A percentile compares a stretch with the other conserved stretches of the same genome.
Conservation (phyloP, 352 stramenopile species). For the Globisporangium camurandrum region DNA sequence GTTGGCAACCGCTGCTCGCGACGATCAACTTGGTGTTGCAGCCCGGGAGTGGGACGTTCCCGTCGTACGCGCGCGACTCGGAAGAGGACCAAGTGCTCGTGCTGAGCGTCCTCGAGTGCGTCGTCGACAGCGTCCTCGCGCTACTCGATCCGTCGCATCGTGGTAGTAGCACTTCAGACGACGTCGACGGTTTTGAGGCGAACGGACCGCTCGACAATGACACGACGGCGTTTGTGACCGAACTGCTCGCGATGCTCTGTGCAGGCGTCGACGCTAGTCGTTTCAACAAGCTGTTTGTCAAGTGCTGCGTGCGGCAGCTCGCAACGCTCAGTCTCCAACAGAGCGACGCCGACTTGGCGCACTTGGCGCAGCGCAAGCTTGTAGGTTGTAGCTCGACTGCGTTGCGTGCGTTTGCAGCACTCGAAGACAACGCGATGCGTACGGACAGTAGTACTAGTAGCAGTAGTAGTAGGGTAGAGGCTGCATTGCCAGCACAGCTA, state of each 20-base stretch:
- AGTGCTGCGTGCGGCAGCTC: slow-evolving; percentile 72
- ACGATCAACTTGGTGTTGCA: slow-evolving; percentile 59
- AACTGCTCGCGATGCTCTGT: slow-evolving; percentile 51
- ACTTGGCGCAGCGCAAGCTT: slow-evolving; percentile 39
- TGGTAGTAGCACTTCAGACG: slow-evolving; percentile 11
- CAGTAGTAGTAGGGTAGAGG: not conserved
- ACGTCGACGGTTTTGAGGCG: no score
- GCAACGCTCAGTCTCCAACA: slow-evolving; percentile 63
- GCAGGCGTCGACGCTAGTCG: slow-evolving; percentile 43
- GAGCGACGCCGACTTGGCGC: slow-evolving; percentile 35
- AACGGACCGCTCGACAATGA: no score
- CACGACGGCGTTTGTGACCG: slow-evolving; percentile 27
- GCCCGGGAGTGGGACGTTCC: slow-evolving; percentile 42
- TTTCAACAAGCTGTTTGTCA: slow-evolving; percentile 56
- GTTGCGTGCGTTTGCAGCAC: slow-evolving; percentile 32
- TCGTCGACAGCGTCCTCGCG: slow-evolving; percentile 63
- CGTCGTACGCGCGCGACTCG: slow-evolving; percentile 43
- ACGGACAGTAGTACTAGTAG: not conserved
- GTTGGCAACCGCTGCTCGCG: slow-evolving; percentile 47
- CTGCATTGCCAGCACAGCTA: slow-evolving; percentile 1
- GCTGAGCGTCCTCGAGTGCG: slow-evolving; percentile 63
- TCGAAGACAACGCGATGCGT: slow-evolving; percentile 21
- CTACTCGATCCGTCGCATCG: slow-evolving; percentile 19
- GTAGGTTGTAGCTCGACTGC: slow-evolving; percentile 53
- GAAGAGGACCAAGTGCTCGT: slow-evolving; percentile 77